A percentile compares a stretch with the other conserved stretches of the same genome.
Conservation (phyloP, 73 alveolate genomes). For the Symbiodinium natans region DNA sequence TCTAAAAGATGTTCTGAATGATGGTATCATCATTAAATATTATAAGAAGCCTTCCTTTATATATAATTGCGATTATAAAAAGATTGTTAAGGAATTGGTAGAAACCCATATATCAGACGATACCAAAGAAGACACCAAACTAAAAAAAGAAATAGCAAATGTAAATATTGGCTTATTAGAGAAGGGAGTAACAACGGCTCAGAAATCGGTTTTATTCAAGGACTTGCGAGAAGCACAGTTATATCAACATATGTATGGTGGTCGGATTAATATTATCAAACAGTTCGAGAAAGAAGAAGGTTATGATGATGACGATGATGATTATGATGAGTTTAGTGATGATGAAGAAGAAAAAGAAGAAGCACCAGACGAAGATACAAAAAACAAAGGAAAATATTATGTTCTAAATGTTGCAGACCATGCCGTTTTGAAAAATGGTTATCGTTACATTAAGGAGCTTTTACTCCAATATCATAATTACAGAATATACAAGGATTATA, state of each 20-base stretch:
- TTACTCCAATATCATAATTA: slow-evolving; percentile 23
- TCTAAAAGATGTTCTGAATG: not conserved
- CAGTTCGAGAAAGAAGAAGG: not conserved
- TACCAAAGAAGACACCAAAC: not conserved
- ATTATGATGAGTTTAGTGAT: not conserved
- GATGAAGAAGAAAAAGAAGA: no score
- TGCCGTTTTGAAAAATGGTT: not conserved
- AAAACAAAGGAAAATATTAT: not conserved
- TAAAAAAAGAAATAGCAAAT: slow-evolving; percentile 8
- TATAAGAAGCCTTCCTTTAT: not conserved
- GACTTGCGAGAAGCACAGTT: not conserved
- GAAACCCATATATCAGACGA: not conserved
- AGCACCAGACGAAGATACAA: no score
- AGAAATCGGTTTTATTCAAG: slow-evolving; percentile 1
- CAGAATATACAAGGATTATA: slow-evolving; percentile 14
- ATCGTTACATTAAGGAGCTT: not conserved
- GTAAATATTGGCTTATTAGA: not conserved
- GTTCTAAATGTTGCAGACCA: slow-evolving; percentile 21
- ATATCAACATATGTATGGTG: not conserved
- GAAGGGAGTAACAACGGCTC: slow-evolving; percentile 16
- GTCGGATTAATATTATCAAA: not conserved
- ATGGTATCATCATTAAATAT: not conserved
- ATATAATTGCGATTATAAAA: not conserved
- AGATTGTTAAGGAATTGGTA: not conserved
- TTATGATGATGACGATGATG: not conserved